Conservation (phyloP, 2,329 filamentous ascomycete genomes). For the Paraphoma chrysanthemicola region DNA sequence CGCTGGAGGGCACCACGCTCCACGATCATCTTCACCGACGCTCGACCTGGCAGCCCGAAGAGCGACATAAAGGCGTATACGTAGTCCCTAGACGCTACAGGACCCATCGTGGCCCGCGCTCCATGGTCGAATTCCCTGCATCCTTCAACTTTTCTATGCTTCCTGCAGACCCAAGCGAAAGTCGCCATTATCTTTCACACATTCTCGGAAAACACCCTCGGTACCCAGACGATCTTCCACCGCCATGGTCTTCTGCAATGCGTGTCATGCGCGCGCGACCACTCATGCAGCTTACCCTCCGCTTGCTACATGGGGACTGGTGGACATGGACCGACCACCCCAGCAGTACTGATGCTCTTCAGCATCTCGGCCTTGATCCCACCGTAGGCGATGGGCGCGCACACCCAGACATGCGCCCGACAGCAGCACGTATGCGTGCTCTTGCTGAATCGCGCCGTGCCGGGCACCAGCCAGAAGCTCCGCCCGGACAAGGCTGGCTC, state of each 20-base stretch:
- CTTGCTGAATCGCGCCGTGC: constrained; percentile 23
- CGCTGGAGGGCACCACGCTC: constrained; percentile 11
- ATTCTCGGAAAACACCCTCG: background rate
- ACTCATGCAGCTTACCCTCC: constrained; percentile 23
- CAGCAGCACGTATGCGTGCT: constrained; percentile 19
- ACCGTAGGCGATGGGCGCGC: constrained; percentile 9
- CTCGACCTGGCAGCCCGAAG: constrained; percentile 6
- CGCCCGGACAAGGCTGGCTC: constrained; percentile 16
- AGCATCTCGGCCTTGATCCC: constrained; percentile 31
- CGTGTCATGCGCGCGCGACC: constrained; percentile 14
- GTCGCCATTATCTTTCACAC: background rate
- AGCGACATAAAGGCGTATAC: constrained; percentile 11
- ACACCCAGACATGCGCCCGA: constrained; percentile 1
- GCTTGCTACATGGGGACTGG: constrained; percentile 18
- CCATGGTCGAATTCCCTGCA: background rate
- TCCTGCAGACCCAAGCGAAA: background rate
- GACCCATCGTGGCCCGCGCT: background rate
- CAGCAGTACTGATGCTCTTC: background rate
- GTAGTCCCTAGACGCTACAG: constrained; percentile 11
- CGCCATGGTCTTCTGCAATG: constrained; percentile 10
- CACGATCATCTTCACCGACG: constrained; percentile 1
- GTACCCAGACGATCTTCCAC: background rate
- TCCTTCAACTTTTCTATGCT: constrained; percentile 12
- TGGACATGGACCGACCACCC: constrained; percentile 22
- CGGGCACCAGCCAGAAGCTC: constrained; percentile 9